These are phyloP conservation scores for Fusarium musae DNA, from an alignment of 2,329 filamentous ascomycete genomes.

Conservation along the genomic window DNA sequence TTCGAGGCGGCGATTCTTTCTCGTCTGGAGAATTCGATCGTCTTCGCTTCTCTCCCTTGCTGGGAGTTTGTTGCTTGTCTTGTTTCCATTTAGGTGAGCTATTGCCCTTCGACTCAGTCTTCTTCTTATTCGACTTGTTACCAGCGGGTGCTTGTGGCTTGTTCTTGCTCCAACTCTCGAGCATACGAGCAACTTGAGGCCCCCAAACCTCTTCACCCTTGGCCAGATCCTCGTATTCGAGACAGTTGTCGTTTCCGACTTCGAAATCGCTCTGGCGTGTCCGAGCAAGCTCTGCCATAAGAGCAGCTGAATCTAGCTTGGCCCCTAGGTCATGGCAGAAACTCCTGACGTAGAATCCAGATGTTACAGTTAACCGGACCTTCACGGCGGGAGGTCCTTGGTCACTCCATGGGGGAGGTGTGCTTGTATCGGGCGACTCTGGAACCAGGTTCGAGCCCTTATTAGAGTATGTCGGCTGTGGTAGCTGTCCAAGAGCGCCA, in stretches of 20 bases:
- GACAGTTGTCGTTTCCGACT: constrained; percentile 73
- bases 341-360: constrained; percentile 95
- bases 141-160: constrained; percentile 34
- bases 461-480: constrained; percentile 53
- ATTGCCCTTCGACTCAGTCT: constrained; percentile 20
- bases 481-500: constrained; percentile 64
- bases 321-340: constrained; percentile 91
- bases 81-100: constrained; percentile 27
- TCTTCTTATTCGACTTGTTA: constrained; percentile 40
- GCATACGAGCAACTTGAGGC: constrained; percentile 70
- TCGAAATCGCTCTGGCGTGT: constrained; percentile 84
- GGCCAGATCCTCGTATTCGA: constrained; percentile 81
- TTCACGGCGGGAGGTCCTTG: constrained; percentile 79
- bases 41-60: constrained; percentile 46
- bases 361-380: constrained; percentile 91
- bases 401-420: constrained; percentile 67
- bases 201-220: constrained; percentile 86
- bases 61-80: constrained; percentile 19
- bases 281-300: constrained; percentile 88
- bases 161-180: constrained; percentile 55
- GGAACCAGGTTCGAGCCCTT: constrained; percentile 66
- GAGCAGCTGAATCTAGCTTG: constrained; percentile 81
- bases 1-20: constrained; percentile 43
- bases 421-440: constrained; percentile 56
- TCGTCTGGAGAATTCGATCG: constrained; percentile 44